Conservation (phyloP, 2,329 filamentous ascomycete species). For the Chaetomium sp. region DNA sequence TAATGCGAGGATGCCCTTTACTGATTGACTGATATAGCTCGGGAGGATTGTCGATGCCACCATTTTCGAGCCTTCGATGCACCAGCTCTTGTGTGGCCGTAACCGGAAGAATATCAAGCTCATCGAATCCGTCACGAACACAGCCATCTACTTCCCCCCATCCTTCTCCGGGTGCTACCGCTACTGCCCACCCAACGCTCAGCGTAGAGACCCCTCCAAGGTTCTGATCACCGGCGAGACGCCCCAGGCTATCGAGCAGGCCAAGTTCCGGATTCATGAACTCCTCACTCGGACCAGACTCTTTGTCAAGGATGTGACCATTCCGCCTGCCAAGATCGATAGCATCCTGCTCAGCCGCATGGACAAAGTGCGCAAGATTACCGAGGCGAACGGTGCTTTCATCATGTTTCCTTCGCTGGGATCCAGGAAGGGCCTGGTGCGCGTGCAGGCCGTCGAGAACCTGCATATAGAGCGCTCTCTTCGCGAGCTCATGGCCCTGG, state of each 20-base stretch:
- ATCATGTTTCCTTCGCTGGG: slow-evolving; percentile 89
- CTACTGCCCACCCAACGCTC: slow-evolving; percentile 81
- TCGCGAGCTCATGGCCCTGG: slow-evolving; percentile 91
- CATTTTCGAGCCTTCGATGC: slow-evolving; percentile 81
- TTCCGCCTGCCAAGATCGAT: slow-evolving; percentile 91
- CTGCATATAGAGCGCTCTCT: slow-evolving; percentile 93
- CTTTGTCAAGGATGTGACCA: slow-evolving; percentile 87
- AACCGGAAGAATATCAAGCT: slow-evolving; percentile 97
- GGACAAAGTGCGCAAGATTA: slow-evolving; percentile 97
- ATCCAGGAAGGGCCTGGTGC: slow-evolving; percentile 78
- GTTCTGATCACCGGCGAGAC: slow-evolving; percentile 94
- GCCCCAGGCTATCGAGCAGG: slow-evolving; percentile 78
- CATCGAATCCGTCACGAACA: slow-evolving; percentile 93
- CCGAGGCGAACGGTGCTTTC: slow-evolving; percentile 94
- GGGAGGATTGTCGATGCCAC: slow-evolving; percentile 75
- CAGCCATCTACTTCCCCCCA: slow-evolving; percentile 96
- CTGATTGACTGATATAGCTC: slow-evolving; percentile 56
- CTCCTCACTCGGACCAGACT: slow-evolving; percentile 78
- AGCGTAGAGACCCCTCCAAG: slow-evolving; percentile 80
- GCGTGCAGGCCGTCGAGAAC: slow-evolving; percentile 91
- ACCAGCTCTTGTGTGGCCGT: slow-evolving; percentile 89
- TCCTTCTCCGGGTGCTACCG: slow-evolving; percentile 90
- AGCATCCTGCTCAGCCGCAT: slow-evolving; percentile 87
- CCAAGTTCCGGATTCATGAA: slow-evolving; percentile 90
- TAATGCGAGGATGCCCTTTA: not conserved